phyloP scores from a whole-genome alignment of 2,329 filamentous ascomycete genomes.

The Leptographium lundbergii region DNA sequence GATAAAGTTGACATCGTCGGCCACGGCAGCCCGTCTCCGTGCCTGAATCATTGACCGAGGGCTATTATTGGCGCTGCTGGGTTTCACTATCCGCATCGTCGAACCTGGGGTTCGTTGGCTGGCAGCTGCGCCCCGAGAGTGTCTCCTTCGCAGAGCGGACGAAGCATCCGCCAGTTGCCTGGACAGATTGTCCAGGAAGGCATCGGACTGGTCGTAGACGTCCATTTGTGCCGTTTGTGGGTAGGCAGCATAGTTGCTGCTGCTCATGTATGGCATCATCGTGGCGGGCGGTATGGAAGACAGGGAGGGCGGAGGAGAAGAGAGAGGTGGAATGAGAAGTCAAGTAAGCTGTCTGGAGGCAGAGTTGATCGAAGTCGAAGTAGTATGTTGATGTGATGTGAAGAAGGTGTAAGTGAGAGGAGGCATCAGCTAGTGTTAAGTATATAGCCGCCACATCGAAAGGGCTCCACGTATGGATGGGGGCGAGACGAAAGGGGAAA shows the following conservation, averaged over 20 bases:
- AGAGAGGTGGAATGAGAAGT: background rate
- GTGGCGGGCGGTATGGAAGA: background rate
- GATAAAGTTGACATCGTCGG: conserved; percentile 22
- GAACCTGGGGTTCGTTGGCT: conserved; percentile 32
- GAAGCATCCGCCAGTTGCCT: conserved; percentile 38
- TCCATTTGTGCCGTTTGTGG: conserved; percentile 7
- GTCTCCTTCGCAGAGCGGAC: conserved; percentile 23
- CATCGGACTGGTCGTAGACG: conserved; percentile 24
- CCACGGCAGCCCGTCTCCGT: conserved; percentile 44
- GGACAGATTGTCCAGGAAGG: conserved; percentile 37
- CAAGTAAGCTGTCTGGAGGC: background rate
- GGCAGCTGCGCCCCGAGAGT: conserved; percentile 35
- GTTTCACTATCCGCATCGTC: conserved; percentile 50
- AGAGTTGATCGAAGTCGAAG: background rate
- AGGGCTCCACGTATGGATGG: conserved; percentile 5
- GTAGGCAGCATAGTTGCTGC: conserved; percentile 20
- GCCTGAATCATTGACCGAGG: conserved; percentile 40
- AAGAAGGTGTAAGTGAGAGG: background rate
- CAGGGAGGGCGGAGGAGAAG: background rate
- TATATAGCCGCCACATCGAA: conserved; percentile 3
- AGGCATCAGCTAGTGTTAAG: conserved; percentile 8
- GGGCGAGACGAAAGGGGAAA: background rate
- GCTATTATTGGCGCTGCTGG: conserved; percentile 50
- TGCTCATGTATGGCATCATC: conserved; percentile 12
- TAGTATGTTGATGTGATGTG: background rate